Evolutionary conservation across 2,329 filamentous ascomycete species (phyloP).

Genomic region (Zymoseptoria pseudotritici): DNA sequence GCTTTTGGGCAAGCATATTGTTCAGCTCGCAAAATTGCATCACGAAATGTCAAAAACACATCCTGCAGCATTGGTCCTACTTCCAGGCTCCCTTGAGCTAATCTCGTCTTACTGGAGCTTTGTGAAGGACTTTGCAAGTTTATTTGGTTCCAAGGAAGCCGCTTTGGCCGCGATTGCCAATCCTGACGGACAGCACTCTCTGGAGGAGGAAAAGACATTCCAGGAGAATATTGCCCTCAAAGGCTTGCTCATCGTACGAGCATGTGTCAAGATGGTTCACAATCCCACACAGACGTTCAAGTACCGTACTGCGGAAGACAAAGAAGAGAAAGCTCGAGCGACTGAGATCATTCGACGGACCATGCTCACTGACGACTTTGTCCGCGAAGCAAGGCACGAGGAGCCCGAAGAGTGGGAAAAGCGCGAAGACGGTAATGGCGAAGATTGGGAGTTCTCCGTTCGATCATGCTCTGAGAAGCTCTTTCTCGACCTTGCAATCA

Average conservation of each 20-base stretch:
- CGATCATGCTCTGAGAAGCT: slow-evolving; percentile 89
- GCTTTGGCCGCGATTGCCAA: slow-evolving; percentile 33
- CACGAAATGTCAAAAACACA: slow-evolving; percentile 75
- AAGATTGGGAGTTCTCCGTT: slow-evolving; percentile 87
- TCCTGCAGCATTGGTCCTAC: slow-evolving; percentile 71
- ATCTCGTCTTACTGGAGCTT: slow-evolving; percentile 80
- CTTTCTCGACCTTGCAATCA: slow-evolving; percentile 81
- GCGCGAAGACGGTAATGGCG: slow-evolving; percentile 73
- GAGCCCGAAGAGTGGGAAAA: slow-evolving; percentile 95
- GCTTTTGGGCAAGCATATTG: slow-evolving; percentile 71
- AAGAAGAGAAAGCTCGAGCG: slow-evolving; percentile 66
- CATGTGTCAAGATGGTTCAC: slow-evolving; percentile 79
- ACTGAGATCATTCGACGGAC: slow-evolving; percentile 62
- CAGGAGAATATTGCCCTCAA: slow-evolving; percentile 73
- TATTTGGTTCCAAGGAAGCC: slow-evolving; percentile 52
- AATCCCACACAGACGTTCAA: slow-evolving; percentile 75
- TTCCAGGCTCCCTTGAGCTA: slow-evolving; percentile 72
- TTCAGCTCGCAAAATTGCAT: slow-evolving; percentile 89
- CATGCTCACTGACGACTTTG: slow-evolving; percentile 68
- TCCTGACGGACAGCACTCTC: slow-evolving; percentile 31
- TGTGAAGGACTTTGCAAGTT: slow-evolving; percentile 66
- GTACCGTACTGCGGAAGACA: slow-evolving; percentile 66
- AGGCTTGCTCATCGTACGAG: slow-evolving; percentile 71
- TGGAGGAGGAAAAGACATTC: slow-evolving; percentile 35
- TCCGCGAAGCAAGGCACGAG: slow-evolving; percentile 80